phyloP scores from a whole-genome alignment of 106 monocot species.

The Agapanthus africanus region DNA sequence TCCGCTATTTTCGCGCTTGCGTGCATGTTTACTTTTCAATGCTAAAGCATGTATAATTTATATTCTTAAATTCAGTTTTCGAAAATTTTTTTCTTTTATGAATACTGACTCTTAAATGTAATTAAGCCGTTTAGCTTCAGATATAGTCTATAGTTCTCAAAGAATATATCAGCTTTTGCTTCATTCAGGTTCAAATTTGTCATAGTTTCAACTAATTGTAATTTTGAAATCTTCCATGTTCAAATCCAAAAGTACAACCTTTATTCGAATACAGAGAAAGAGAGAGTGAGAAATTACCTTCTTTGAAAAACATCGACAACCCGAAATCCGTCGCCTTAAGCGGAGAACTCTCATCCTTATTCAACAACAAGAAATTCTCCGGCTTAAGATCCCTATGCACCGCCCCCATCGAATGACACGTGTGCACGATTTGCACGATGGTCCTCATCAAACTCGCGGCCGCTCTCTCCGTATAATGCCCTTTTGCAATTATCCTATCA shows the following conservation, averaged over 20 bases:
- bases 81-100: no score
- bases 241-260: not conserved
- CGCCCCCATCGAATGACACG: constrained; percentile 57
- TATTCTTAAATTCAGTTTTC: no score
- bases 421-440: constrained; percentile 53
- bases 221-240: no score
- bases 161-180: no score
- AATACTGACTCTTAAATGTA: no score
- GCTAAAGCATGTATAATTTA: no score
- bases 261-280: not conserved
- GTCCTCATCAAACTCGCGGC: constrained; percentile 44
- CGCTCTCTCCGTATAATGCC: constrained; percentile 32
- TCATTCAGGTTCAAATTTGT: no score
- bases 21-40: no score
- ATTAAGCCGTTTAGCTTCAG: no score
- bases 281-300: constrained; percentile 22
- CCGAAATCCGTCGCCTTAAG: constrained; percentile 57
- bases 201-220: no score
- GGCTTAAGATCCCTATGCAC: constrained; percentile 62
- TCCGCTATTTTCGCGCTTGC: no score
- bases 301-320: constrained; percentile 59
- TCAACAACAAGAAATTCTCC: constrained; percentile 58
- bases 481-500: constrained; percentile 38
- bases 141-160: no score
- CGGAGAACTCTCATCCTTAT: constrained; percentile 44